Base-by-base conservation (phyloP, 768 basidiomycete species). In the Nidularia pulvinata region DNA sequence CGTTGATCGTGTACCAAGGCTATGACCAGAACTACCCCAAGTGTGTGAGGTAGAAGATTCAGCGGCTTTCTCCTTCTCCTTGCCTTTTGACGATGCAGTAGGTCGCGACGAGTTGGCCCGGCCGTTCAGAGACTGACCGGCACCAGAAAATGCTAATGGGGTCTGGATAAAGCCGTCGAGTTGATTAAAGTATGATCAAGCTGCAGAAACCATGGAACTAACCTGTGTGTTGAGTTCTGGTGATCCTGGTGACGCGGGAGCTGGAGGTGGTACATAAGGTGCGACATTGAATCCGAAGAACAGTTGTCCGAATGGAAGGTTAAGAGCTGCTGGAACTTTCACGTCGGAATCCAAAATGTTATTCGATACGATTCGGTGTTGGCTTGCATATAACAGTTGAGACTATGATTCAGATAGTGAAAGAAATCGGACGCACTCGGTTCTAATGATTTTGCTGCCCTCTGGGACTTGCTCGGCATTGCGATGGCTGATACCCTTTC, bases 241-340 rank as follows among this genome's bases (percentile, higher is more conserved):
- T 55, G 62, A 69, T 36, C 46, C 74, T 49, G 57, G 70, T 54
- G 62, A 68, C 35, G 44, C 73, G 48, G 57, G 55, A 33, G 72
- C 53, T 34, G 66, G 59, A 4, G 85, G 80, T 6, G 84, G 83
- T 3, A 71, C 76, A 64, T 91, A 92, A 1, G 89, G 77, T 1
- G 83, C 74, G 53, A 91, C 82, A 55, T 91, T 89, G 74, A 89
- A 99, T 7, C 97, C 97, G 64, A 99, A 98, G 78, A 99, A 99
- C 16, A 99, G 77, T 59, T 97, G 89, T 10, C 97, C 97, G 58
- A 90, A 88, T 0, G 97, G 95, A 7, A 99, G 76, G 58, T 89
- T 89, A 42, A 99, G 76, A 6, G 94, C 88, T 0, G 93, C 95
- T 4, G 97, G 96, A 6, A 91, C 93, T 61, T 91, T 88, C 47